Base-by-base conservation (phyloP, 2,329 filamentous ascomycete species). In the Pyrenophora seminiperda region DNA sequence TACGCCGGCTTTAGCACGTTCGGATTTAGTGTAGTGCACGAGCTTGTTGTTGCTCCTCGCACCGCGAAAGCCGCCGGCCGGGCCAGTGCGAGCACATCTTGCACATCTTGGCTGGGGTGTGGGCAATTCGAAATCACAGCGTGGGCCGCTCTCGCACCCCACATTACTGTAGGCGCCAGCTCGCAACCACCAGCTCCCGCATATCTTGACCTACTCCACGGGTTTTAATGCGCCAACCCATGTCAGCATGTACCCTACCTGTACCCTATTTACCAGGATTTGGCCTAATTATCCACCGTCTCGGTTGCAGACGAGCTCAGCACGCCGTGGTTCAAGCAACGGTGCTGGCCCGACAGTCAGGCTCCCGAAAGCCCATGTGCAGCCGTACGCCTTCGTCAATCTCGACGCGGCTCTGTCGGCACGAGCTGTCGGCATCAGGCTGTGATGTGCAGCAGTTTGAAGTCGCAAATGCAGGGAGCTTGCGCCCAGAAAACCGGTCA, bases 341-440 rank as follows among this genome's bases (percentile, higher is more conserved):
- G 50, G 58, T 49, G 51, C 49, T 59, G 50, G 46, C 50, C 49
- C 49, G 53, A 52, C 46, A 53, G 43, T 57, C 50, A 56, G 58
- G 54, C 53, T 53, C 59, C 33, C 37, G 46, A 51, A 40, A 42
- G 51, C 47, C 54, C 56, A 50, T 50, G 49, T 48, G 47, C 53
- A 53, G 45, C 41, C 39, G 14, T 41, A 41, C 51, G 32, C 34
- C 50, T 50, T 56, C 41, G 32, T 56, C 53, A 54, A 60, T 47
- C 42, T 56, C 47, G 41, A 46, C 36, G 56, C 59, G 62, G 59
- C 58, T 65, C 58, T 56, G 46, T 49, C 62, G 60, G 58, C 56
- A 54, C 50, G 53, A 50, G 19, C 37, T 33, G 22, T 48, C 51
- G 44, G 20, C 30, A 41, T 41, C 36, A 18, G 38, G 40, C 20